phyloP scores from a whole-genome alignment of 2,329 filamentous ascomycete species.

The Aureobasidium pullulans region DNA sequence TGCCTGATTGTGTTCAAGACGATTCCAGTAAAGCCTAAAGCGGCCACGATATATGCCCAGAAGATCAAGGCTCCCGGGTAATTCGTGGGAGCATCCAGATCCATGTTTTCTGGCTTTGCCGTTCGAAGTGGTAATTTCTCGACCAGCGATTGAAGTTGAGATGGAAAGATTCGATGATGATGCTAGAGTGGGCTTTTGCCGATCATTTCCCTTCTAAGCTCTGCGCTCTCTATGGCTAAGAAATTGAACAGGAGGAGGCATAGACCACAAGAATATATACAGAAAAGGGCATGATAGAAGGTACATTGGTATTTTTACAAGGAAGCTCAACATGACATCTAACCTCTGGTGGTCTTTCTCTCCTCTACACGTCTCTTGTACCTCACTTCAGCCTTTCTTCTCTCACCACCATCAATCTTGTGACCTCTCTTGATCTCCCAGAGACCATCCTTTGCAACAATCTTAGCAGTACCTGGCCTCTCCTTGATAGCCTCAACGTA shows the following conservation, averaged over 20 bases:
- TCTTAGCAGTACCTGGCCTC: slow-evolving; percentile 52
- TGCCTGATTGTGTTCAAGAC: slow-evolving; percentile 15
- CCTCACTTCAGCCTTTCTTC: slow-evolving; percentile 74
- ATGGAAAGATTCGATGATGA: neutral
- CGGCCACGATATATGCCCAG: slow-evolving; percentile 28
- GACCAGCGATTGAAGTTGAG: neutral
- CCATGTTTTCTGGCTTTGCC: neutral
- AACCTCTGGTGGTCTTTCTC: slow-evolving; percentile 58
- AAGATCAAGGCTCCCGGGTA: slow-evolving; percentile 26
- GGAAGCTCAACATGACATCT: neutral
- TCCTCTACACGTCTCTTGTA: slow-evolving; percentile 78
- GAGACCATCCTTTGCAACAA: slow-evolving; percentile 75
- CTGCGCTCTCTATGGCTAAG: neutral
- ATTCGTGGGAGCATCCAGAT: slow-evolving; percentile 15
- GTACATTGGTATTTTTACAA: slow-evolving; percentile 6
- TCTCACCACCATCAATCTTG: slow-evolving; percentile 95
- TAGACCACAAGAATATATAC: neutral
- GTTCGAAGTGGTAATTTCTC: neutral
- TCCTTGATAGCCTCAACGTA: slow-evolving; percentile 63
- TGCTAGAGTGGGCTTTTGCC: neutral
- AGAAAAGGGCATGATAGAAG: neutral
- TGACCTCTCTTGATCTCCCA: slow-evolving; percentile 83
- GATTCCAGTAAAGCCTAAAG: slow-evolving; percentile 20
- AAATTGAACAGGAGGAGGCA: neutral
- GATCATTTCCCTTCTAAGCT: neutral